These are phyloP conservation scores for Aspergillus neotritici DNA, from an alignment of 2,329 filamentous ascomycete genomes.

Conservation along the genomic window DNA sequence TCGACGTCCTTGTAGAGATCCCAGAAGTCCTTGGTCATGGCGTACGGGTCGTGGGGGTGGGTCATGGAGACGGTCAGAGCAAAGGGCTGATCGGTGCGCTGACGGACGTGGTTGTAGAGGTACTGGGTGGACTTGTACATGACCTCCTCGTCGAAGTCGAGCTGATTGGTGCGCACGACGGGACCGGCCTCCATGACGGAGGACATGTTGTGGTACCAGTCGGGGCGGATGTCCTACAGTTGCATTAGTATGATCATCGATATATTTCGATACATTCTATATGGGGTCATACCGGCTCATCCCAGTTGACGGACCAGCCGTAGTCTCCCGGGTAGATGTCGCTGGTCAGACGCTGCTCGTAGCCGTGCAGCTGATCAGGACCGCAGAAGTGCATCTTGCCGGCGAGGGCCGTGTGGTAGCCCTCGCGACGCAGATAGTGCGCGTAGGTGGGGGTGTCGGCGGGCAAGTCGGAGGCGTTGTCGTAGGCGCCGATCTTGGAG, in stretches of 20 bases:
- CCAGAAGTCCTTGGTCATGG: constrained; percentile 91
- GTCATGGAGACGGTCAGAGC: constrained; percentile 87
- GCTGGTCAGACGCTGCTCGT: constrained; percentile 85
- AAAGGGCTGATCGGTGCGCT: constrained; percentile 72
- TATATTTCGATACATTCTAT: neutral
- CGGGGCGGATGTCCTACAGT: constrained; percentile 54
- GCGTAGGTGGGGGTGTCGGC: constrained; percentile 87
- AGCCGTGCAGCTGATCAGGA: constrained; percentile 82
- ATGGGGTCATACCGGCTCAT: constrained; percentile 58
- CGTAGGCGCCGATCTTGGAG: constrained; percentile 84
- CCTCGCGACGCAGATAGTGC: constrained; percentile 77
- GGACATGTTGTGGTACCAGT: constrained; percentile 96
- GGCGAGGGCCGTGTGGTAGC: constrained; percentile 84
- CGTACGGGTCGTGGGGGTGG: constrained; percentile 91
- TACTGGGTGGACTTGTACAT: constrained; percentile 89
- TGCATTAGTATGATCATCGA: neutral
- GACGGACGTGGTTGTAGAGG: constrained; percentile 82
- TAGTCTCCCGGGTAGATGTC: constrained; percentile 95
- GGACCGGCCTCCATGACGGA: constrained; percentile 85
- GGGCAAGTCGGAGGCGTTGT: constrained; percentile 80
- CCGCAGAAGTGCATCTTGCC: constrained; percentile 98
- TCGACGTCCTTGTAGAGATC: constrained; percentile 84
- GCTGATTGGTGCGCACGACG: constrained; percentile 86
- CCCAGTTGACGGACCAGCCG: constrained; percentile 94
- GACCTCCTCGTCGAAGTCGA: constrained; percentile 94